Base-by-base conservation (phyloP, 306 rosid species). In the Luffa aegyptiaca region DNA sequence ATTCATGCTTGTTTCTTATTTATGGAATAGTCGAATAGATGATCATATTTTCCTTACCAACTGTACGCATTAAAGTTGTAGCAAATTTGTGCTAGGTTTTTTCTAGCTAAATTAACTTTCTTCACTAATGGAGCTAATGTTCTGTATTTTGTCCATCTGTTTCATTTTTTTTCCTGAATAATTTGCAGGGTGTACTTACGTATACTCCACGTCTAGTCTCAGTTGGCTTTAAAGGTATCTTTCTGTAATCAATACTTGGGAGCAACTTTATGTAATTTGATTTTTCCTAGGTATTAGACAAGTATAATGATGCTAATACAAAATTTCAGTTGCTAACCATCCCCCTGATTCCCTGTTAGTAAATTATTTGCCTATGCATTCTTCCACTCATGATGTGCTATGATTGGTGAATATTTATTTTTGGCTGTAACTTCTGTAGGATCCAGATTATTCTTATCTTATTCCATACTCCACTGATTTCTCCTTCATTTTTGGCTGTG, bases 171-270 rank as follows among this genome's bases (percentile, higher is more conserved):
- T 46, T 11, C 7, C 58, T 48, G 21, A 45, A 46, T 72, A 26
- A 48, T 72, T 72, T 72, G 41, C 93, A 94, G 98, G 98, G 98
- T 46, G 55, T 72, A 35, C 61, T 58, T 84, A 80, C 97, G 41
- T 94, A 91, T 79, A 91, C 97, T 74, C 97, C 98, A 82, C 97
- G 97, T 69, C 76, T 94, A 65, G 87, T 94, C 75, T 92, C 98
- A 26, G 83, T 94, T 58, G 91, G 86, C 82, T 83, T 94, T 82
- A 90, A 87, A 91, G 97, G 98, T 92, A 90, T 80, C 70, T 70
- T 62, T 86, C 76, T 68, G 36, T 78, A 6, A 18, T 14, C 37
- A 42, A 42, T 70, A 71, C 63, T 49, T 51, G 46, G 20, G 62
- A 73, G 45, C 16, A 37, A 8, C 44, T 39, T 56, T 37, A 9